Conservation (phyloP, 768 basidiomycete genomes). For the Phylloporus scabripes region DNA sequence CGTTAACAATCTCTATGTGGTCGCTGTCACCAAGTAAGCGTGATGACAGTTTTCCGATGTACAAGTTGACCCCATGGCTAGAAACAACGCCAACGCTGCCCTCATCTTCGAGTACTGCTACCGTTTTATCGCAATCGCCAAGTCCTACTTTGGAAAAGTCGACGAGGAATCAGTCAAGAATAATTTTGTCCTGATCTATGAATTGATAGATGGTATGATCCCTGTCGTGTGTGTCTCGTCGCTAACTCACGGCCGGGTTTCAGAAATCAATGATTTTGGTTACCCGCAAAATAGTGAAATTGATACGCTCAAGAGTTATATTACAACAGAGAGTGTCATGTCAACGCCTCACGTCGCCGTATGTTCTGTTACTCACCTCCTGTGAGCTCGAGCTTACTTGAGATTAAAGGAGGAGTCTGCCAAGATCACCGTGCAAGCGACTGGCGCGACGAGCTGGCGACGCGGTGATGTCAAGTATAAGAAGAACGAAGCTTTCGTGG, state of each 20-base stretch:
- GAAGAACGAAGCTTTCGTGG: constrained; percentile 99
- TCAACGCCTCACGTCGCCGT: constrained; percentile 82
- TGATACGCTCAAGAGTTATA: constrained; percentile 95
- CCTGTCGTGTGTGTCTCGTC: constrained; percentile 7
- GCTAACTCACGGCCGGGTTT: constrained; percentile 6
- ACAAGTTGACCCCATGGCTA: constrained; percentile 25
- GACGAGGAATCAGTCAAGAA: constrained; percentile 99
- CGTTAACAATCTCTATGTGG: constrained; percentile 91
- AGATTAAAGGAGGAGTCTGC: constrained; percentile 82
- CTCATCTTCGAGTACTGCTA: constrained; percentile 98
- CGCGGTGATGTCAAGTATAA: constrained; percentile 95
- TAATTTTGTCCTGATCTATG: constrained; percentile 98
- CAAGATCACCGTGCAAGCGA: constrained; percentile 96
- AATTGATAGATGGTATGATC: constrained; percentile 83
- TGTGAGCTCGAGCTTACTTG: neutral
- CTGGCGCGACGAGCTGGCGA: constrained; percentile 94
- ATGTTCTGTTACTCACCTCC: constrained; percentile 18
- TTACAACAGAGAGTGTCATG: constrained; percentile 95
- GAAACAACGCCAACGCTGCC: constrained; percentile 95
- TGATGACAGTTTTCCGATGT: constrained; percentile 1
- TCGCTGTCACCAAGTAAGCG: constrained; percentile 89
- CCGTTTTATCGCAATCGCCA: constrained; percentile 89
- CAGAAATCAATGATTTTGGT: constrained; percentile 97
- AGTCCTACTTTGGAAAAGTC: constrained; percentile 96
- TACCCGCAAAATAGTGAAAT: constrained; percentile 99